Base-by-base conservation (phyloP, 306 rosid species). In the Vachellia pachyceras region DNA sequence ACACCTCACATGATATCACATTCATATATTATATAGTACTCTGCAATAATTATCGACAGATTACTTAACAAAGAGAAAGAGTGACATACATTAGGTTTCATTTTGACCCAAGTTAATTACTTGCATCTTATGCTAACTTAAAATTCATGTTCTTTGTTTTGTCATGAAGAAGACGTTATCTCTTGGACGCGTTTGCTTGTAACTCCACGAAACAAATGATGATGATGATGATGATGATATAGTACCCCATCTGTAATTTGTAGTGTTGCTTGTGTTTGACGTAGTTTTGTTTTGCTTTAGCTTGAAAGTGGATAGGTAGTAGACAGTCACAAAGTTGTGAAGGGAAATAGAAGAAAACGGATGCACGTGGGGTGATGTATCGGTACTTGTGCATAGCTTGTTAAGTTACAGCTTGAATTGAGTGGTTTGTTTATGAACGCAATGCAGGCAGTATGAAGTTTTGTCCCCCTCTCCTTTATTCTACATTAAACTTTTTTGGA, bases 381-480 rank as follows among this genome's bases (percentile, higher is more conserved):
- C 18, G 92, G 82, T 45, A 88, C 79, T 82, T 79, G 94, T 85
- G 94, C 87, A 76, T 6, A 20, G 83, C 37, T 70, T 75, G 78
- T 72, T 63, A 73, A 45, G 57, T 75, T 57, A 45, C 78, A 74
- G 87, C 85, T 80, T 82, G 82, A 85, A 72, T 82, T 74, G 82
- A 76, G 76, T 82, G 79, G 82, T 69, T 29, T 57, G 80, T 55
- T 79, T 61, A 46, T 69, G 14, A 57, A 79, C 68, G 72, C 80
- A 82, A 82, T 35, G 17, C 77, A 60, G 39, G 17, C 39, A 4
- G 67, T 25, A 61, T 29, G 40, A 61, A 61, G n/a, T 61, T 61
- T 13, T 61, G 39, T 13, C n/a, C 68, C 40, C 67, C 39, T 25
- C 17, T 11, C 3, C 15, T 58, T 58, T 58, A 22, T 60, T 60